These are phyloP conservation scores for Aspergillus sp. DNA, from an alignment of 2,329 filamentous ascomycete genomes.

Conservation along the genomic window DNA sequence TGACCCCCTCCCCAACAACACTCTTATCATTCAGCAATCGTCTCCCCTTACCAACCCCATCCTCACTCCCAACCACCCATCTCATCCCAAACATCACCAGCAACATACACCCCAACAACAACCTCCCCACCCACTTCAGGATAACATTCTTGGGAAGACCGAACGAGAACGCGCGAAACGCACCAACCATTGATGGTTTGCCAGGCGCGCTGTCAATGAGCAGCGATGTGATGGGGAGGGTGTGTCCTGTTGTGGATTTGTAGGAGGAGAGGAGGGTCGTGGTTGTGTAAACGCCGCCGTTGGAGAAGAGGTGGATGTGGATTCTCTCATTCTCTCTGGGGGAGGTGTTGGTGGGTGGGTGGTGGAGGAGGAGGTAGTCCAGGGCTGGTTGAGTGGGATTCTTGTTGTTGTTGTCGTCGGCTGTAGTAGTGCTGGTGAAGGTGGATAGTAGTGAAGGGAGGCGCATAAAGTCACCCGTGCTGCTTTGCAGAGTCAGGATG, in stretches of 20 bases:
- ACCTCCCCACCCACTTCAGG: constrained; percentile 12
- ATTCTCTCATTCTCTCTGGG: constrained; percentile 15
- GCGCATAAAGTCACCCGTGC: constrained; percentile 38
- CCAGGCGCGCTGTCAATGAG: constrained; percentile 53
- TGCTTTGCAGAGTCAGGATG: constrained; percentile 46
- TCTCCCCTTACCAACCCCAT: constrained; percentile 2
- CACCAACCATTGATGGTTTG: constrained; percentile 26
- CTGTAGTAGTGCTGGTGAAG: no score
- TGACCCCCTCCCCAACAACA: background rate
- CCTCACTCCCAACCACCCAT: background rate
- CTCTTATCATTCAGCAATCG: background rate
- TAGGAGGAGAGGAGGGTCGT: constrained; percentile 44
- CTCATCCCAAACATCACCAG: background rate
- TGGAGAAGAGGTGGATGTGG: constrained; percentile 53
- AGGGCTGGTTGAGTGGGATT: constrained; percentile 32
- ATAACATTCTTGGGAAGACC: constrained; percentile 36
- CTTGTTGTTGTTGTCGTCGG: no score
- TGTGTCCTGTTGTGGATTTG: constrained; percentile 31
- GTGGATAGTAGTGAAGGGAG: constrained; percentile 22
- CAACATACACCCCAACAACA: constrained; percentile 2
- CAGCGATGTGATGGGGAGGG: constrained; percentile 44
- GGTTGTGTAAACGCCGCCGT: constrained; percentile 49
- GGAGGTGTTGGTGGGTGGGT: background rate
- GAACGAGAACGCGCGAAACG: constrained; percentile 39
- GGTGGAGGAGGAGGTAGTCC: constrained; percentile 18